These are phyloP conservation scores for Stephania japonica DNA, from an alignment of 164 flowering plant genomes.

Conservation along the genomic window DNA sequence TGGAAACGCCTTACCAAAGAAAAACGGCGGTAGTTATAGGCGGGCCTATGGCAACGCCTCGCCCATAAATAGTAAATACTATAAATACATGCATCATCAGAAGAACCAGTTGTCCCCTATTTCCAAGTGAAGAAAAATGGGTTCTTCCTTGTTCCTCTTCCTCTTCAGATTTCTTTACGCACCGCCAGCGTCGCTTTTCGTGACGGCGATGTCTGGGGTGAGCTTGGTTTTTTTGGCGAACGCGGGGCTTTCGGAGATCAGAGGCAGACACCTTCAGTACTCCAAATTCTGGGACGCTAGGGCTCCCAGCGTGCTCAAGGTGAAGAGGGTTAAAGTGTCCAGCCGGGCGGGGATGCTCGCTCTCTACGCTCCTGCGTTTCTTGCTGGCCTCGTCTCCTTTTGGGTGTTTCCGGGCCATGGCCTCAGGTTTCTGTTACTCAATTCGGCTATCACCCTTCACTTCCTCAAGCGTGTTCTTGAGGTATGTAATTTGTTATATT, in stretches of 20 bases:
- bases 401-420: slow-evolving; percentile 9
- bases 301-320: neutral
- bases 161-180: slow-evolving; percentile 27
- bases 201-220: slow-evolving; percentile 33
- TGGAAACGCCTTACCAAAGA: too few relatives aligned
- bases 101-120: too few relatives aligned
- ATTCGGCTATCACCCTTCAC: slow-evolving; percentile 47
- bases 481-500: slow-evolving; percentile 25
- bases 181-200: slow-evolving; percentile 37
- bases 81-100: too few relatives aligned
- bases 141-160: slow-evolving; percentile 3
- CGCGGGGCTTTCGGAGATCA: slow-evolving; percentile 35
- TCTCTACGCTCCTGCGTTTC: slow-evolving; percentile 44
- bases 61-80: too few relatives aligned
- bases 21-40: too few relatives aligned
- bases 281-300: slow-evolving; percentile 43
- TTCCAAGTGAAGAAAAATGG: too few relatives aligned
- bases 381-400: slow-evolving; percentile 30
- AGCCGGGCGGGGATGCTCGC: slow-evolving; percentile 48
- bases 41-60: too few relatives aligned
- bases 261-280: slow-evolving; percentile 48
- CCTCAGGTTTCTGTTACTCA: slow-evolving; percentile 33
- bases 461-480: slow-evolving; percentile 60
- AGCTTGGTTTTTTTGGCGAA: slow-evolving; percentile 17
- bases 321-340: slow-evolving; percentile 13